These are phyloP conservation scores for Naganishia onofrii DNA, from an alignment of 768 basidiomycete genomes.

Conservation along the genomic window DNA sequence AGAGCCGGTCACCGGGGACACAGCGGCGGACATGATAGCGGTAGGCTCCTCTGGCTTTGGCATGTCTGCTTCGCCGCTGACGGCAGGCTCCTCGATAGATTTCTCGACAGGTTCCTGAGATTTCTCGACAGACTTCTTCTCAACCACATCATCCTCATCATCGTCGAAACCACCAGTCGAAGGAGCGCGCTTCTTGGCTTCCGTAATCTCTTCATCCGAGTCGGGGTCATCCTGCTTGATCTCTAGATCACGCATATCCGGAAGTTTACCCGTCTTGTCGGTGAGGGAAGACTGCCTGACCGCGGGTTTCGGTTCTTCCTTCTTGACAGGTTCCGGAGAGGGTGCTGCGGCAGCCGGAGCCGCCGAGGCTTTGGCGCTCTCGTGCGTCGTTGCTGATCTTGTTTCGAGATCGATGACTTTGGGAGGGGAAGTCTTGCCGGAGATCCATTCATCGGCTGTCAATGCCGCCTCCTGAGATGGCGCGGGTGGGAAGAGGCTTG, in stretches of 20 bases:
- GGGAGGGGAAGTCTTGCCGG: constrained; percentile 70
- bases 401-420: constrained; percentile 78
- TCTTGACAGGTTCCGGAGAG: constrained; percentile 50
- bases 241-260: constrained; percentile 26
- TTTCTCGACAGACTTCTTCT: not conserved
- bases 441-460: constrained; percentile 78
- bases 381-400: constrained; percentile 52
- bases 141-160: constrained; percentile 26
- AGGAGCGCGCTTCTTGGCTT: constrained; percentile 31
- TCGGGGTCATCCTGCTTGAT: constrained; percentile 33
- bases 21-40: not conserved
- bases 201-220: constrained; percentile 28
- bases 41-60: not conserved
- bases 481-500: constrained; percentile 80
- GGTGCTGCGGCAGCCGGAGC: constrained; percentile 40
- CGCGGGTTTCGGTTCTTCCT: constrained; percentile 25
- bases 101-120: not conserved
- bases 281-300: constrained; percentile 14
- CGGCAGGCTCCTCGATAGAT: not conserved
- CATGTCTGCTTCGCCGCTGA: not conserved
- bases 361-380: constrained; percentile 41
- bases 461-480: constrained; percentile 76
- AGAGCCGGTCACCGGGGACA: not conserved
- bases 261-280: constrained; percentile 20
- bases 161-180: constrained; percentile 23